These are phyloP conservation scores for Fusarium camptoceras DNA, from an alignment of 2,329 filamentous ascomycete species.

Conservation along the genomic window DNA sequence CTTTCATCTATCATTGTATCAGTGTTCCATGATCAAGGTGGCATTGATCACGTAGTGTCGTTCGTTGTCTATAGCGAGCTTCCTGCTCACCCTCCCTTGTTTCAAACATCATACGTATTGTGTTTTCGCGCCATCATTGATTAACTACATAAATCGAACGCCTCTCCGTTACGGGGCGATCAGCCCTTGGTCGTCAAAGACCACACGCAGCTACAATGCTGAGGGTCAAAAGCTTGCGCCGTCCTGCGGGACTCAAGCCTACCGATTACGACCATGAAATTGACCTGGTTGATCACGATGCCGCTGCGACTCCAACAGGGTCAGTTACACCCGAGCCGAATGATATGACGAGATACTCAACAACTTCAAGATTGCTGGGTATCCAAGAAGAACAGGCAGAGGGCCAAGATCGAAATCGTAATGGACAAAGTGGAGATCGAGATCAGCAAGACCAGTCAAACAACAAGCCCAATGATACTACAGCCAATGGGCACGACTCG, in stretches of 20 bases:
- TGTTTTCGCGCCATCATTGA: constrained; percentile 5
- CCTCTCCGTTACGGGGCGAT: constrained; percentile 23
- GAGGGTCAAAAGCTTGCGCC: constrained; percentile 63
- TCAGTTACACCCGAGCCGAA: constrained; percentile 36
- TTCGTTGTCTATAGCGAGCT: background rate
- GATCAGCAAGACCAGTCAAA: constrained; percentile 15
- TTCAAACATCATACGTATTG: constrained; percentile 10
- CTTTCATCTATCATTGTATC: constrained; percentile 3
- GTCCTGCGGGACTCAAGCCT: constrained; percentile 66
- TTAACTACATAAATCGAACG: constrained; percentile 5
- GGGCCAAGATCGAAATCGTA: constrained; percentile 1
- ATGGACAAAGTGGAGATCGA: constrained; percentile 8
- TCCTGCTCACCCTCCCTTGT: background rate
- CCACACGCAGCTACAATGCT: constrained; percentile 45
- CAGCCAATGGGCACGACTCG: constrained; percentile 16
- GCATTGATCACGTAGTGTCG: constrained; percentile 3
- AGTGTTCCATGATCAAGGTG: constrained; percentile 11
- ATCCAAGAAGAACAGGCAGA: constrained; percentile 34
- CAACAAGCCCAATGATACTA: constrained; percentile 18
- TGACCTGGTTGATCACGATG: constrained; percentile 69
- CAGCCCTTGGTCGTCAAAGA: constrained; percentile 21
- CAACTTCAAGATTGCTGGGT: constrained; percentile 42
- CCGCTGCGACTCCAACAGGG: constrained; percentile 41
- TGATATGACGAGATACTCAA: constrained; percentile 37
- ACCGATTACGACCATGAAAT: constrained; percentile 79